Conservation (phyloP, 1,284 basidiomycete species). For the Tilletia walkeri region DNA sequence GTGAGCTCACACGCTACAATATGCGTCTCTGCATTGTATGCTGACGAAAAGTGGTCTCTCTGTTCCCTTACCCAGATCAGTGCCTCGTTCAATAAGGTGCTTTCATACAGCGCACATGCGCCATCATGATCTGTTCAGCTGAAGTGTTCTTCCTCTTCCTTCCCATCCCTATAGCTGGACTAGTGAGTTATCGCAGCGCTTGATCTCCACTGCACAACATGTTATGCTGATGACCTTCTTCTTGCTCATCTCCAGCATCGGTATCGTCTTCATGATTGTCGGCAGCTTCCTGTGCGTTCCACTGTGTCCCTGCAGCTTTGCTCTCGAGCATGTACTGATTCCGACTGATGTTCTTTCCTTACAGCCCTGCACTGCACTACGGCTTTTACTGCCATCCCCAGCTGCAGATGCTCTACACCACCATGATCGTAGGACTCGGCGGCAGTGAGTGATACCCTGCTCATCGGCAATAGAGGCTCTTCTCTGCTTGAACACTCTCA, state of each 20-base stretch:
- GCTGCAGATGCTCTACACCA: slow-evolving; percentile 37
- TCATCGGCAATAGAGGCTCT: slow-evolving; percentile 22
- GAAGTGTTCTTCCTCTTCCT: background rate
- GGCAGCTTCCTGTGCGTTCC: slow-evolving; percentile 73
- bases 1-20: background rate
- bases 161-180: slow-evolving; percentile 38
- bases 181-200: slow-evolving; percentile 23
- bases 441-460: slow-evolving; percentile 60
- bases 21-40: background rate
- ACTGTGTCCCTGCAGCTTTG: slow-evolving; percentile 49
- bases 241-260: slow-evolving; percentile 32
- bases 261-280: slow-evolving; percentile 65
- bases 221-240: background rate
- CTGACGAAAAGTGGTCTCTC: background rate
- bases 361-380: slow-evolving; percentile 39
- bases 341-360: background rate
- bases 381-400: slow-evolving; percentile 51
- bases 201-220: too few species aligned
- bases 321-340: background rate
- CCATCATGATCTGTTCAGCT: background rate
- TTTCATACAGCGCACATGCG: too few species aligned
- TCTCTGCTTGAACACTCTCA: slow-evolving; percentile 18
- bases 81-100: slow-evolving; percentile 5
- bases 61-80: background rate
- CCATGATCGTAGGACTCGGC: slow-evolving; percentile 64